These are phyloP conservation scores for Phytophthora syringae DNA, from an alignment of 352 stramenopile genomes.

Conservation along the genomic window DNA sequence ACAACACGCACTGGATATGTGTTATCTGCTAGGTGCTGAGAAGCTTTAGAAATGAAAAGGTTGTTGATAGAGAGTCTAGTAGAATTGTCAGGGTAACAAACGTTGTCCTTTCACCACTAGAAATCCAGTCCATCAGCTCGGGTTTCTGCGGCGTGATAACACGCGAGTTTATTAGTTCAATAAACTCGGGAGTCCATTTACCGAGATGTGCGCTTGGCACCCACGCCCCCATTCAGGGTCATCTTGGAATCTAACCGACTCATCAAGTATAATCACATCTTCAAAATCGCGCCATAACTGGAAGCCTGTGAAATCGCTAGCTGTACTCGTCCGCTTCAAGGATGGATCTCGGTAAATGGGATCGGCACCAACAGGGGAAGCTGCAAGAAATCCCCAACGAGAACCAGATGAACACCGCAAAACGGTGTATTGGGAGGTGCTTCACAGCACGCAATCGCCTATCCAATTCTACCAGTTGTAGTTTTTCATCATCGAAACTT, in stretches of 20 bases:
- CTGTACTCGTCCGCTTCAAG: background rate
- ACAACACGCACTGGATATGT: background rate
- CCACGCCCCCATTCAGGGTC: background rate
- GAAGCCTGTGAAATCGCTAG: background rate
- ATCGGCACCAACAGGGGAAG: background rate
- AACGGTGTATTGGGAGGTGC: background rate
- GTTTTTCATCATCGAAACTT: background rate
- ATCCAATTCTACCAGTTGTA: background rate
- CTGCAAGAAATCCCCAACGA: background rate
- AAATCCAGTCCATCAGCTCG: background rate
- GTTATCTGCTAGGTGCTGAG: background rate
- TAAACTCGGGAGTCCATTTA: background rate
- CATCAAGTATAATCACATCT: constrained; percentile 1
- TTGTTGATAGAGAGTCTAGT: constrained; percentile 1
- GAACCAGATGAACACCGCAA: background rate
- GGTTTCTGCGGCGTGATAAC: background rate
- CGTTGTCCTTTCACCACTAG: background rate
- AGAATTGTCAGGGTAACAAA: background rate
- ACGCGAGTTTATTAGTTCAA: background rate
- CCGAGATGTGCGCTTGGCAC: background rate
- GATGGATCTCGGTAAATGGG: background rate
- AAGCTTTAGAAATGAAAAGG: background rate
- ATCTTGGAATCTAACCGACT: background rate
- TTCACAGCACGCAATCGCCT: background rate
- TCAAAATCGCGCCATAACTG: background rate